Conservation (phyloP, 2,329 filamentous ascomycete species). For the Nemania abortiva region DNA sequence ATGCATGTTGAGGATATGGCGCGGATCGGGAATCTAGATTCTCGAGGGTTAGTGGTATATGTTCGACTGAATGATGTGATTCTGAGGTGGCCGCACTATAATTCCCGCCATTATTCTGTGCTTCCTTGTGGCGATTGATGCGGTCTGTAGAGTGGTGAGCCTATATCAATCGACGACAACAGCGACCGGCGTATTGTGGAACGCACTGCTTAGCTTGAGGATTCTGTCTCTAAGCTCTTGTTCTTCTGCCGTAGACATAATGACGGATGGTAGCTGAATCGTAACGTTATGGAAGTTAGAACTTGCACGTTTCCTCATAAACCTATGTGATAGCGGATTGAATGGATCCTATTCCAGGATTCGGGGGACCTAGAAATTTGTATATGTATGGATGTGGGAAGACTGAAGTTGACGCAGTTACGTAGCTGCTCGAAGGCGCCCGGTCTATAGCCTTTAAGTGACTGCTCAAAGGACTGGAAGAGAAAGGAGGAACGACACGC, state of each 20-base stretch:
- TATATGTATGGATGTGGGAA: constrained; percentile 9
- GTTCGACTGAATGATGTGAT: not conserved
- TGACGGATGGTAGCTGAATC: constrained; percentile 36
- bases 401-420: not conserved
- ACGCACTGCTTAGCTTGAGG: constrained; percentile 63
- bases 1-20: constrained; percentile 48
- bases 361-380: not conserved
- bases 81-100: constrained; percentile 41
- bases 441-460: not conserved
- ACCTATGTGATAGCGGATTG: not conserved
- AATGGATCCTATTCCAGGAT: not conserved
- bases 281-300: constrained; percentile 36
- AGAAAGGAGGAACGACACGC: not conserved
- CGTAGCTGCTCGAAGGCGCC: constrained; percentile 1
- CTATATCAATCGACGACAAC: not conserved
- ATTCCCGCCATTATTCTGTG: constrained; percentile 63
- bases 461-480: constrained; percentile 18
- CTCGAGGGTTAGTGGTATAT: constrained; percentile 10
- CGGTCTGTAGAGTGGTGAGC: constrained; percentile 66
- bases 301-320: constrained; percentile 8
- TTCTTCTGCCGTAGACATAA: constrained; percentile 56
- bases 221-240: constrained; percentile 67
- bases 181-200: constrained; percentile 8
- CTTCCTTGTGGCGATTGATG: constrained; percentile 81
- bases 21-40: constrained; percentile 43